A percentile compares a stretch with the other conserved stretches of the same genome.
These are phyloP conservation scores for Tricholoma flavovirens DNA, from an alignment of 768 basidiomycete genomes.

Conservation along the genomic window DNA sequence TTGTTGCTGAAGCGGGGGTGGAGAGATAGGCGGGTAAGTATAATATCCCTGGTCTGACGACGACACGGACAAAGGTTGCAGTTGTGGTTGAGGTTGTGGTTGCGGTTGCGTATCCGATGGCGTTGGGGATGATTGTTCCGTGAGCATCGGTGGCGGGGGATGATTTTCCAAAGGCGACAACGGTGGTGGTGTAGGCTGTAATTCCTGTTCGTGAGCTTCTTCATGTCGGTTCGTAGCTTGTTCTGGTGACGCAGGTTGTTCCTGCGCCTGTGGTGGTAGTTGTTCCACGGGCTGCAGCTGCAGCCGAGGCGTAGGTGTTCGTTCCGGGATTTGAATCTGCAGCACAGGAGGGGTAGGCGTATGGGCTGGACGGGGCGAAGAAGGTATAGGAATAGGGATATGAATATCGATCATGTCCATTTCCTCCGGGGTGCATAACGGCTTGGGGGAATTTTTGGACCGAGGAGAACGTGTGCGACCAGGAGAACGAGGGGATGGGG, in stretches of 20 bases:
- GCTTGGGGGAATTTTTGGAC: not conserved
- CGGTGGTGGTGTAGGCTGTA: not conserved
- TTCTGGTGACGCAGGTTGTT: too few species aligned
- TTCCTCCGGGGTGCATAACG: too few species aligned
- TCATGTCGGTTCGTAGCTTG: too few species aligned
- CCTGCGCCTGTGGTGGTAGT: not conserved
- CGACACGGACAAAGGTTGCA: too few species aligned
- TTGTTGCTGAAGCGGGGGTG: not conserved
- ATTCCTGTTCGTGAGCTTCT: not conserved
- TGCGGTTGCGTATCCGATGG: too few species aligned
- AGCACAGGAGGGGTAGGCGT: not conserved
- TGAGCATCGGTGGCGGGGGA: too few species aligned
- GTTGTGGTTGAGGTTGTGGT: too few species aligned
- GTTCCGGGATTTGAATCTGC: slow-evolving; percentile 6
- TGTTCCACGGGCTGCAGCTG: not conserved
- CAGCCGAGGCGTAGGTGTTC: not conserved
- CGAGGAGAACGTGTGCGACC: not conserved
- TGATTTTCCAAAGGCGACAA: too few species aligned
- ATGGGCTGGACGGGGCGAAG: not conserved
- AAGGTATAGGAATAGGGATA: too few species aligned
- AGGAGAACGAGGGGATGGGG: not conserved
- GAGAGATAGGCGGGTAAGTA: not conserved
- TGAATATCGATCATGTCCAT: not conserved
- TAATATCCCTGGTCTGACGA: too few species aligned
- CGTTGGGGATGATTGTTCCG: too few species aligned